phyloP scores from a whole-genome alignment of 805 yeast genomes.

The Nakazawaea siamensis region DNA sequence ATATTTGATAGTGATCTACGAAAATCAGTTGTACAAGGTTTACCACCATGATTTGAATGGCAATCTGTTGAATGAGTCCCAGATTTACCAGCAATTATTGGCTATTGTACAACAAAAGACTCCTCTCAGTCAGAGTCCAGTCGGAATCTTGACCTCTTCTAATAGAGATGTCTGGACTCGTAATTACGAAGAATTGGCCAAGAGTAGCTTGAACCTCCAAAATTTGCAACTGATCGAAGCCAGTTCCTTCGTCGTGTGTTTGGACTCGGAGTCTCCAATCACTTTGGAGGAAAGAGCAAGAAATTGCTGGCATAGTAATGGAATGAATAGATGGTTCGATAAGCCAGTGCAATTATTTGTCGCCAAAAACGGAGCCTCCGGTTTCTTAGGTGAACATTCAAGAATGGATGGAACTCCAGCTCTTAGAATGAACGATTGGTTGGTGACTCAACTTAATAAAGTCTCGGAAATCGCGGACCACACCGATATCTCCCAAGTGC shows the following conservation, averaged over 20 bases:
- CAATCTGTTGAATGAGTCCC: conserved; percentile 33
- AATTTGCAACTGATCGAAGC: conserved; percentile 64
- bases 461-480: conserved; percentile 15
- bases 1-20: conserved; percentile 63
- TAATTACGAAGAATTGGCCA: conserved; percentile 47
- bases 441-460: conserved; percentile 48
- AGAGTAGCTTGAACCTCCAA: conserved; percentile 52
- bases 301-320: conserved; percentile 94
- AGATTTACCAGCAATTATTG: conserved; percentile 51
- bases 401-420: conserved; percentile 98
- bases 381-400: conserved; percentile 94
- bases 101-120: conserved; percentile 25
- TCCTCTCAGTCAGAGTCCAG: conserved; percentile 37
- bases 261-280: conserved; percentile 66
- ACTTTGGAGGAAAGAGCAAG: conserved; percentile 79
- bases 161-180: conserved; percentile 78
- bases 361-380: conserved; percentile 77
- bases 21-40: conserved; percentile 77
- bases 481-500: conserved; percentile 16
- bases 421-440: conserved; percentile 72
- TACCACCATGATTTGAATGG: conserved; percentile 44
- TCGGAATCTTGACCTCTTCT: conserved; percentile 76
- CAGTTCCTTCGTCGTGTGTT: conserved; percentile 72
- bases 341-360: conserved; percentile 84
- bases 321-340: conserved; percentile 83